Evolutionary conservation across 192 early-diverging fungal species (phyloP), one percentile per base, ranked within the genome.

Genomic region (Podila clonocystis): DNA sequence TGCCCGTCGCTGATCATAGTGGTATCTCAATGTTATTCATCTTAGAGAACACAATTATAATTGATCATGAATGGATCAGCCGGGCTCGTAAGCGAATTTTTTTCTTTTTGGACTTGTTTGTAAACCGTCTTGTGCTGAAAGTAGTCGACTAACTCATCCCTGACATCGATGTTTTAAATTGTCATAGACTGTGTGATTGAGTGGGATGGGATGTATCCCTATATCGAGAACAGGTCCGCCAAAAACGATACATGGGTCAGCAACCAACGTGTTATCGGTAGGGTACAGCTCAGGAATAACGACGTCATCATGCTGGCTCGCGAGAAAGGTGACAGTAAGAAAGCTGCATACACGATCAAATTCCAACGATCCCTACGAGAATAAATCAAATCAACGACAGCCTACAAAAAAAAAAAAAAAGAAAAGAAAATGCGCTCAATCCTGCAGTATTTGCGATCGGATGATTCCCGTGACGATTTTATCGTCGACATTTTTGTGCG

Each of bases 1-100:
- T 28, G 9, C 9, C 34, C 66, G 49, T 26, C 8, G 12, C 24
- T 19, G n/a, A 28, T 34, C 22, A 15, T 29, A 9, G 48, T 20
- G 31, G 0, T 62, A 5, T 30, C 11, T 20, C 9, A 9, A n/a
- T 5, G n/a, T 2, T 19, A 24, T 20, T 19, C 30, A 20, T 34
- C 15, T 28, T 70, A 33, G 58, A 45, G 2, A 26, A 24, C 34
- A 57, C 57, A 8, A 38, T 68, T 5, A 3, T 58, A 0, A 15
- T 68, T 50, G 19, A 12, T 12, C 22, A 58, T 28, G 12, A 15
- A 4, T 15, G 13, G 22, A 41, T 68, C 24, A 68, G 67, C 38
- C 30, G 67, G 28, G 15, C 24, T n/a, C 67, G 67, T 68, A 68
- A 48, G 67, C 62, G 9, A n/a, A n/a, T 28, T 26, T 26, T 49